phyloP scores from a whole-genome alignment of 108 stramenopile species.

The Pseudonitzschia delicatissima region DNA sequence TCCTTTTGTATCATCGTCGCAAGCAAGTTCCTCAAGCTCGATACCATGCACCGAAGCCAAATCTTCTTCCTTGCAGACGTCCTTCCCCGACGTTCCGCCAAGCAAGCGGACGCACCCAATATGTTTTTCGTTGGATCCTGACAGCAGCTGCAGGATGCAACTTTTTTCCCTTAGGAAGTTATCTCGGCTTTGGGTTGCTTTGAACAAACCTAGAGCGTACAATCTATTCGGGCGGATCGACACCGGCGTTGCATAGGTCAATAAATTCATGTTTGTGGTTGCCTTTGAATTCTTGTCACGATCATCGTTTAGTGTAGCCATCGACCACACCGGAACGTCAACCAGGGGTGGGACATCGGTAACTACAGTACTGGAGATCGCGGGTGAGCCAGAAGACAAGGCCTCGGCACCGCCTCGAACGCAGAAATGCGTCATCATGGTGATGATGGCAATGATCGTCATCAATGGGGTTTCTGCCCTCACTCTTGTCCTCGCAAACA shows the following conservation, averaged over 20 bases:
- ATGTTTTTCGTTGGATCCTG: constrained; percentile 32
- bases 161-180: constrained; percentile 51
- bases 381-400: no score
- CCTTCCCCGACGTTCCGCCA: constrained; percentile 62
- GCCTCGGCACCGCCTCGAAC: no score
- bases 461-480: no score
- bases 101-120: constrained; percentile 44
- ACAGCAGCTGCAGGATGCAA: constrained; percentile 68
- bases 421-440: no score
- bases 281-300: neutral
- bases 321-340: constrained; percentile 72
- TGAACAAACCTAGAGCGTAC: constrained; percentile 77
- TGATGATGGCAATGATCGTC: no score
- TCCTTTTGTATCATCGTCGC: neutral
- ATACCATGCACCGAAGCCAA: constrained; percentile 34
- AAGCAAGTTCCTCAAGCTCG: neutral
- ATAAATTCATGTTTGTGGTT: constrained; percentile 73
- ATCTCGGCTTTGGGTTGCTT: constrained; percentile 59
- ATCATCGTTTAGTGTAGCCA: constrained; percentile 52
- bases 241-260: constrained; percentile 82
- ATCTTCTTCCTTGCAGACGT: constrained; percentile 51
- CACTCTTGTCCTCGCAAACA: no score
- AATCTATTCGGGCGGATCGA: constrained; percentile 60
- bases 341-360: constrained; percentile 53
- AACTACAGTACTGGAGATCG: no score